These are phyloP conservation scores for Neofusicoccum ribis DNA, from an alignment of 2,329 filamentous ascomycete species.

Conservation along the genomic window DNA sequence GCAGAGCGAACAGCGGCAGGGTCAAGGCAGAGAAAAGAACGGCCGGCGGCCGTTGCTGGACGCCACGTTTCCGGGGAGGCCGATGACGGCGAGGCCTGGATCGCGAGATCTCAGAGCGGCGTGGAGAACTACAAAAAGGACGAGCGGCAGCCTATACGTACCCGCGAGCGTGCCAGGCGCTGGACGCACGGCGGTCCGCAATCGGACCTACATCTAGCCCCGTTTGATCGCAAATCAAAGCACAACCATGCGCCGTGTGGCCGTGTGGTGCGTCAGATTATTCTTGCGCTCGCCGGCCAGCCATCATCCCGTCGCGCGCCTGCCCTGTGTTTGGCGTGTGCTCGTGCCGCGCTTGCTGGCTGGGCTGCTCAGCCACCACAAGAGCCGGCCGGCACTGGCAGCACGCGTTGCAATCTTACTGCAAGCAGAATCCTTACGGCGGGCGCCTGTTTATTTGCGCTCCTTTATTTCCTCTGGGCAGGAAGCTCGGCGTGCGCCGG, in stretches of 20 bases:
- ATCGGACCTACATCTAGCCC: conserved; percentile 8
- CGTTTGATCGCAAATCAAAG: conserved; percentile 2
- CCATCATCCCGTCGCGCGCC: neutral
- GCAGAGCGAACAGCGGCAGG: neutral
- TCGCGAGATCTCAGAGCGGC: neutral
- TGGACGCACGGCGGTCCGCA: neutral
- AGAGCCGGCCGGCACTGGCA: neutral
- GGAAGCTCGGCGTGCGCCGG: conserved; percentile 4
- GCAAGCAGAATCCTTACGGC: conserved; percentile 3
- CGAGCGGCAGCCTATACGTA: neutral
- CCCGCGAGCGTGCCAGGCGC: neutral
- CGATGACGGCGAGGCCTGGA: conserved; percentile 9
- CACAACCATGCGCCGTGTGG: neutral
- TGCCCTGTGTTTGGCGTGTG: neutral
- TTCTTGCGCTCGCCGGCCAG: neutral
- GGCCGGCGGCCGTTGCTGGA: neutral
- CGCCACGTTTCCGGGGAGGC: neutral
- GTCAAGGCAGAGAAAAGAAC: neutral
- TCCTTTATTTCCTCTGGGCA: neutral
- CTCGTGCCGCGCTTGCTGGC: neutral
- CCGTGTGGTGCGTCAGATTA: conserved; percentile 3
- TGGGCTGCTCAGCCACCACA: neutral
- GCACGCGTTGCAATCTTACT: neutral
- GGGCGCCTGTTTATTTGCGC: neutral
- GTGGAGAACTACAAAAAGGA: neutral